These are phyloP conservation scores for Sarocladium strictum DNA, from an alignment of 2,329 filamentous ascomycete genomes.

Conservation along the genomic window DNA sequence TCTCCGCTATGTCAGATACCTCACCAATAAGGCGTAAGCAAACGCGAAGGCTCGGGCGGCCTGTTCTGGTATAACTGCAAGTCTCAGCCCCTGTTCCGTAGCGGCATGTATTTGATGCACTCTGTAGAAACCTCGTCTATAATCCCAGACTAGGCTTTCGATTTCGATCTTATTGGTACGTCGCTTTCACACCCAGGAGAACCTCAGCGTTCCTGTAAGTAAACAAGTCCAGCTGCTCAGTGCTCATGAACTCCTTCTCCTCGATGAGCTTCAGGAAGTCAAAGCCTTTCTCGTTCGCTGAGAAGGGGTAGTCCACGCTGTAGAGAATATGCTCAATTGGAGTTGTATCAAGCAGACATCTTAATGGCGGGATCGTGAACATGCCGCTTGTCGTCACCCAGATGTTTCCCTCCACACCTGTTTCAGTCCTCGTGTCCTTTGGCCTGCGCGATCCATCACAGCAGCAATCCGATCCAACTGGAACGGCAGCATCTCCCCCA, in stretches of 20 bases:
- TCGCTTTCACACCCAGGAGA: no score
- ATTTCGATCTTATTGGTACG: no score
- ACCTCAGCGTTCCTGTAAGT: no score
- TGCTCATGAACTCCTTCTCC: slow-evolving; percentile 41
- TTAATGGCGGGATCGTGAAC: slow-evolving; percentile 42
- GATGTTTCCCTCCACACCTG: slow-evolving; percentile 51
- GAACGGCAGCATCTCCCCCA: slow-evolving; percentile 45
- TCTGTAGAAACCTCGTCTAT: no score
- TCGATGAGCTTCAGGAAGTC: slow-evolving; percentile 31
- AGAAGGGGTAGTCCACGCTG: slow-evolving; percentile 53
- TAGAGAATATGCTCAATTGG: slow-evolving; percentile 46
- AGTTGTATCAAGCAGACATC: slow-evolving; percentile 36
- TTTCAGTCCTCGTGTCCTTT: slow-evolving; percentile 29
- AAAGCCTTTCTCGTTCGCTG: slow-evolving; percentile 39
- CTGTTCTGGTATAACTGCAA: no score
- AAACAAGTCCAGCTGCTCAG: no score
- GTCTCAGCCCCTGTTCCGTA: no score
- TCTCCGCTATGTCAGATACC: no score
- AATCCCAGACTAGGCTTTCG: no score
- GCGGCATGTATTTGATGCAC: no score
- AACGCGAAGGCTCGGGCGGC: no score
- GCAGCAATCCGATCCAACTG: slow-evolving; percentile 41
- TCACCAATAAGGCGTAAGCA: no score
- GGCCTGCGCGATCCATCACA: slow-evolving; percentile 22
- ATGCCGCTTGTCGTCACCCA: slow-evolving; percentile 53